Percentiles rank a stretch among this genome's conserved stretches.
These are phyloP conservation scores for Acanthamoeba castellanii DNA, from an alignment of 208 protist genomes.

Conservation along the genomic window DNA sequence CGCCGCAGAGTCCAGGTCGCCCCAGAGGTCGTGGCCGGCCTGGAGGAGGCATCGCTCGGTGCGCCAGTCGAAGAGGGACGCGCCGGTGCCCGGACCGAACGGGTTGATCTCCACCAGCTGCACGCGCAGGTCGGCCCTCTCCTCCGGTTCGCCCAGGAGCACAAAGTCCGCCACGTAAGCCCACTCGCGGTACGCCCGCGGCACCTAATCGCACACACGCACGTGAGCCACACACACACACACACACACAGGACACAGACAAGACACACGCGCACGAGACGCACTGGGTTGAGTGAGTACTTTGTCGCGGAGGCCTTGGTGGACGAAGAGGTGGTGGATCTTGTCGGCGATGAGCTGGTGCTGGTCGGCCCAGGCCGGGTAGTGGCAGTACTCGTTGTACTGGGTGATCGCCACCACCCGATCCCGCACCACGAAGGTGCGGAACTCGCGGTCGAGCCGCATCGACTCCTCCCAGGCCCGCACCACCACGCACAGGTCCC, in stretches of 20 bases:
- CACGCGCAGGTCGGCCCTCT: not conserved
- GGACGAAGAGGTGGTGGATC: slow-evolving; percentile 20
- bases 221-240: no score
- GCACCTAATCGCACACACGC: slow-evolving; percentile 21
- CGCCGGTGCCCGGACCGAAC: slow-evolving; percentile 67
- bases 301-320: not conserved
- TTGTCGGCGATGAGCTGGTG: slow-evolving; percentile 9
- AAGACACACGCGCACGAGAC: not conserved
- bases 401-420: slow-evolving; percentile 75
- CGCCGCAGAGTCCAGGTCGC: not conserved
- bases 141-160: not conserved
- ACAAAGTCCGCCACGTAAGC: slow-evolving; percentile 51
- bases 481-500: slow-evolving; percentile 43
- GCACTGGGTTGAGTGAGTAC: not conserved
- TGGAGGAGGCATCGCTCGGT: slow-evolving; percentile 39
- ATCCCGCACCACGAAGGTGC: slow-evolving; percentile 53
- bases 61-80: slow-evolving; percentile 69
- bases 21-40: slow-evolving; percentile 48
- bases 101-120: slow-evolving; percentile 73
- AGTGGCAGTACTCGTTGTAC: slow-evolving; percentile 78
- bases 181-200: not conserved
- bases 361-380: slow-evolving; percentile 48
- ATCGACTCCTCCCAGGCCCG: slow-evolving; percentile 19
- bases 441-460: slow-evolving; percentile 75
- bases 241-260: not conserved